phyloP scores from a whole-genome alignment of 306 rosid species.

The Gleditsia sinensis region DNA sequence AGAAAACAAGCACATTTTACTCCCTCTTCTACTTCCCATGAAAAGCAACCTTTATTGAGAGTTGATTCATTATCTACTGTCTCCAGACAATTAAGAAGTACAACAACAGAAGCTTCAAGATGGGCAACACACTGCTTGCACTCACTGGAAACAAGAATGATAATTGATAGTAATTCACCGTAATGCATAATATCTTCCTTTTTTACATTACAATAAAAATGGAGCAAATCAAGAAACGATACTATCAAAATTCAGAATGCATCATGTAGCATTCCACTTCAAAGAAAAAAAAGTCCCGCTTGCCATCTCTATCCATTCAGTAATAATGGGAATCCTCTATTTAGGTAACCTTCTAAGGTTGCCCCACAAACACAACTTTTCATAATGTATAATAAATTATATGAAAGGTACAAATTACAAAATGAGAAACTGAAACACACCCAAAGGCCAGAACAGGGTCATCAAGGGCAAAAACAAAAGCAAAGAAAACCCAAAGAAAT shows the following conservation, averaged over 20 bases:
- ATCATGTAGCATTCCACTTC: conserved; percentile 6
- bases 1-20: conserved; percentile 82
- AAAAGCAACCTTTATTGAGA: conserved; percentile 50
- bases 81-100: conserved; percentile 85
- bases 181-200: conserved; percentile 8
- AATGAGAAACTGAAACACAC: no score
- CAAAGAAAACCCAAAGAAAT: no score
- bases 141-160: conserved; percentile 68
- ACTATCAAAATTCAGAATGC: conserved; percentile 24
- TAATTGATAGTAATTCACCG: conserved; percentile 26
- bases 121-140: conserved; percentile 65
- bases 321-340: no score
- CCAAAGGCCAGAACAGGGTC: no score
- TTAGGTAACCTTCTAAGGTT: no score
- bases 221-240: conserved; percentile 15
- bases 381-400: no score
- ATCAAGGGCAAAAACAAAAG: no score
- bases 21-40: conserved; percentile 80
- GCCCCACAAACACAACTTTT: no score
- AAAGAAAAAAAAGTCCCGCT: no score
- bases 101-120: conserved; percentile 74
- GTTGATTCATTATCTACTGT: conserved; percentile 47
- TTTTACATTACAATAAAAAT: conserved; percentile 12
- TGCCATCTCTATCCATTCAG: no score
- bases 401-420: no score